Conservation (phyloP, 192 early-diverging fungal genomes). For the Obelidium mucronatum region DNA sequence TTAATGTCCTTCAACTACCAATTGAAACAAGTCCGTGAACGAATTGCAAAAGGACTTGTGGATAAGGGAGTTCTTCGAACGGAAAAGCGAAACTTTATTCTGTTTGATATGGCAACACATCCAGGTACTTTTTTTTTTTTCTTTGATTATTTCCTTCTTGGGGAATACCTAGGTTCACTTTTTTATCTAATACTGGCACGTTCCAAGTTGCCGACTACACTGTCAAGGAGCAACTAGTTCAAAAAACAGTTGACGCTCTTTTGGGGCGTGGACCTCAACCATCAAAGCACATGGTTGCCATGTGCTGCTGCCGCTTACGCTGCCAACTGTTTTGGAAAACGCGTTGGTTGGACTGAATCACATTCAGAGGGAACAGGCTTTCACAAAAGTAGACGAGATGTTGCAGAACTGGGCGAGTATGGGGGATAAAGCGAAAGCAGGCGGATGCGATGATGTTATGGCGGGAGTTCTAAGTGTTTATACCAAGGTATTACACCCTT, state of each 20-base stretch:
- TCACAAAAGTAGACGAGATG: conserved; percentile 86
- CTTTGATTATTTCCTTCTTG: neutral
- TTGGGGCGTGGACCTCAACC: conserved; percentile 72
- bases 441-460: conserved; percentile 64
- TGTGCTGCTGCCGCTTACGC: conserved; percentile 97
- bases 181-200: neutral
- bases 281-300: conserved; percentile 73
- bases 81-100: conserved; percentile 93
- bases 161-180: neutral
- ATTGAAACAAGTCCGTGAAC: conserved; percentile 96
- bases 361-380: conserved; percentile 87
- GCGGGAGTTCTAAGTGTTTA: conserved; percentile 86
- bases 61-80: conserved; percentile 97
- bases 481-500: conserved; percentile 80
- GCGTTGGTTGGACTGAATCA: conserved; percentile 84
- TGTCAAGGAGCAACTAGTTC: conserved; percentile 88
- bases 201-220: conserved; percentile 75
- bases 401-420: conserved; percentile 84
- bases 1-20: conserved; percentile 96
- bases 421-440: conserved; percentile 52
- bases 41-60: conserved; percentile 96
- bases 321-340: conserved; percentile 97
- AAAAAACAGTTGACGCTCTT: conserved; percentile 80
- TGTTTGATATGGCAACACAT: conserved; percentile 99
- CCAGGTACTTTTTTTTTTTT: conserved; percentile 50